Evolutionary conservation across 257 asterid species (phyloP), one percentile per base, ranked within the genome.

Genomic region (Cinchona pubescens): DNA sequence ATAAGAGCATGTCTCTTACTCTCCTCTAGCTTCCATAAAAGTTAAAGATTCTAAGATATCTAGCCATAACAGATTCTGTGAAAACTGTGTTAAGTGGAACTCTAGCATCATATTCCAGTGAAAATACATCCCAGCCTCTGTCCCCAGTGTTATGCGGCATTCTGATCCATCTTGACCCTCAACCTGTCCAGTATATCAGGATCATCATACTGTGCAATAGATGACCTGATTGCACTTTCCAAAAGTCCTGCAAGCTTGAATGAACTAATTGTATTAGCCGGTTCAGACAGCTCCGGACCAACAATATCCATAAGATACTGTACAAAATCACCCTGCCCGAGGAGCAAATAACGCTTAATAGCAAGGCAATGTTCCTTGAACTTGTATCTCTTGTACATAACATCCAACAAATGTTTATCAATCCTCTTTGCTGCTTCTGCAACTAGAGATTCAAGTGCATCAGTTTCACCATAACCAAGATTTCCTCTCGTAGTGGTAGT

Each of bases 301-400:
- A 92, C 94, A 66, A 87, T 88, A 83, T 92, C 99, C 99, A 95
- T 95, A 67, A 95, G 86, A 85, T 92, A 95, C 81, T 95, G 99
- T 60, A 95, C 99, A 77, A 95, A 95, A 81, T 95, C 99, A 73
- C 99, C 99, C 82, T 90, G 99, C 74, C 98, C 99, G 59, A 95
- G 98, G 82, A 95, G 97, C 72, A 95, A 73, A 85, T 95, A 95
- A 51, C 97, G 91, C 84, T 95, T 95, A 80, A 95, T 95, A n/a
- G 99, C 98, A 69, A 95, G 97, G 82, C 98, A 95, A 78, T 95
- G 99, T 75, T 95, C 99, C 83, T 88, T 95, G 87, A 95, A 92
- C 86, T 86, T 92, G 79, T 88, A 95, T 76, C 83, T 85, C 45
- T 86, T 90, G 80, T 88, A 87, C 85, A 95, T 90, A 62, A 91